Evolutionary conservation across 2,329 filamentous ascomycete species (phyloP), one percentile per base, ranked within the genome.

Genomic region (Ascochyta fabae): DNA sequence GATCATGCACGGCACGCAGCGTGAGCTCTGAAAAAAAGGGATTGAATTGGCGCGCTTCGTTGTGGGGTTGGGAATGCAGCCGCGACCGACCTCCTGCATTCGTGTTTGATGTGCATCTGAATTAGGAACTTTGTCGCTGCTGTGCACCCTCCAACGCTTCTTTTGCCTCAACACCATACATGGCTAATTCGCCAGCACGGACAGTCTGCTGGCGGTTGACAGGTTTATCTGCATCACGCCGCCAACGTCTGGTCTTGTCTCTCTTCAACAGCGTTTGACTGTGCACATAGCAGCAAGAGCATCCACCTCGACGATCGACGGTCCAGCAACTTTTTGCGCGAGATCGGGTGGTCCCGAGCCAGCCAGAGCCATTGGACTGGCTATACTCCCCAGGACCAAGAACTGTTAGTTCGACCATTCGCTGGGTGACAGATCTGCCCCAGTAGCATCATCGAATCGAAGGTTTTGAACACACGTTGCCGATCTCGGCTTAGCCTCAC

Each of bases 361-460:
- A 36, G 15, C 29, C 39, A 40, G 27, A 22, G n/a, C 19, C 47
- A 56, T 56, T 51, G 47, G 47, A 12, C 33, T 39, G 43, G 33
- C 38, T 48, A 13, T 26, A n/a, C 8, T 8, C 26, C 33, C 46
- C 34, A 52, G 36, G 8, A 1, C 54, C 48, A 52, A 33, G 16
- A 13, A 39, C 49, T 46, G 41, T 46, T 59, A 53, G 53, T 29
- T n/a, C 33, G 36, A 57, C 53, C 46, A 51, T 26, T 24, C 24
- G n/a, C 38, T 41, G 29, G 27, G 29, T 48, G 48, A 41, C 33
- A 48, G 46, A 53, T 51, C 53, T 56, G 39, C 33, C 19, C 19
- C 45, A 35, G 36, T 50, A 12, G 48, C 38, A 47, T 59, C 48
- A 55, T 51, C 48, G 48, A 52, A 41, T 38, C 49, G 41, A 54